Conservation (phyloP, 2,329 filamentous ascomycete genomes). For the Exophiala calicioides region DNA sequence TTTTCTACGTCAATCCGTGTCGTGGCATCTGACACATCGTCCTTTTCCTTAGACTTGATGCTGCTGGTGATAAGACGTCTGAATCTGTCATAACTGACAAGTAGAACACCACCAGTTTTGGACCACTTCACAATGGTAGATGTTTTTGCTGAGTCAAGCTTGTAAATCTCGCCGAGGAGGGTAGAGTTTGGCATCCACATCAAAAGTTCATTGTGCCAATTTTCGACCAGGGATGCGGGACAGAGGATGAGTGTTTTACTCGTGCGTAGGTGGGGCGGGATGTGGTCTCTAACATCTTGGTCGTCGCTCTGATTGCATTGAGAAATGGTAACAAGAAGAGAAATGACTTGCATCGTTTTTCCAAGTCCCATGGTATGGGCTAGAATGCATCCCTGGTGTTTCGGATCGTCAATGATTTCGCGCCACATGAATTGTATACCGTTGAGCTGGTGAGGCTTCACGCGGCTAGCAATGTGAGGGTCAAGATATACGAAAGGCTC, state of each 20-base stretch:
- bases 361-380: conserved; percentile 91
- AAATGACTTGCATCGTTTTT: conserved; percentile 90
- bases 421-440: conserved; percentile 90
- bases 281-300: conserved; percentile 59
- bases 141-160: conserved; percentile 9
- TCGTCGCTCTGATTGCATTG: conserved; percentile 65
- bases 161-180: conserved; percentile 54
- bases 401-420: conserved; percentile 66
- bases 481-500: conserved; percentile 56
- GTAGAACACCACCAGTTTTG: conserved; percentile 66
- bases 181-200: conserved; percentile 63
- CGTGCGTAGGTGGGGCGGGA: conserved; percentile 64
- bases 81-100: conserved; percentile 75
- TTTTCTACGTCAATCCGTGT: conserved; percentile 40
- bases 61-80: conserved; percentile 31
- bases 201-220: conserved; percentile 78
- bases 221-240: conserved; percentile 72
- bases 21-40: too few species aligned
- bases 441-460: conserved; percentile 78
- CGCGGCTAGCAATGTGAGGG: conserved; percentile 60
- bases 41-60: conserved; percentile 24
- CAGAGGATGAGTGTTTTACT: conserved; percentile 73
- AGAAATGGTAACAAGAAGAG: conserved; percentile 73
- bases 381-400: conserved; percentile 73
- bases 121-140: conserved; percentile 34